Evolutionary conservation across 495 filamentous ascomycete species (phyloP), one percentile per base, ranked within the genome.

Genomic region (Emericellopsis terricola): DNA sequence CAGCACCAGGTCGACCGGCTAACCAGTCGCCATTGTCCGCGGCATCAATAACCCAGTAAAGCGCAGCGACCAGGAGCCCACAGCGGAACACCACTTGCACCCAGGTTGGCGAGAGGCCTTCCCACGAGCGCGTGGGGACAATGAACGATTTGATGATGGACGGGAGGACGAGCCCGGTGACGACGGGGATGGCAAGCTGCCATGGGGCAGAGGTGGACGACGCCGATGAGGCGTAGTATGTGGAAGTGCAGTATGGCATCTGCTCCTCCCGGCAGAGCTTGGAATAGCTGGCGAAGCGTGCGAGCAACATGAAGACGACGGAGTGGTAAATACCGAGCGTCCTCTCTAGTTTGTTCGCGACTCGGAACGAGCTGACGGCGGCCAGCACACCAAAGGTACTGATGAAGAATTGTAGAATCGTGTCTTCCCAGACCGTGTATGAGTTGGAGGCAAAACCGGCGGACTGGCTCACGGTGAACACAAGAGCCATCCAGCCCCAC

Each of bases 391-490:
- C 87, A 52, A 94, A 94, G 0, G 86, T 91, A 3, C 71, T 68
- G 36, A 94, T 69, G 60, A 94, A 85, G 59, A 87, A 91, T 2
- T 86, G 58, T n/a, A 92, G 63, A 29, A 92, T 93, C 13, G 84
- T 79, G 44, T 96, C 91, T 57, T 99, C 89, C 91, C 91, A 96
- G 41, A 99, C 93, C 4, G 87, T 96, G 55, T 84, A 99, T 2
- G 89, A 96, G 49, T 96, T 99, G 3, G 89, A 87, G 0, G 84
- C 89, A 53, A 94, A 96, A 24, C 86, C 87, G 41, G 81, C 56
- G 11, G 81, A 89, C 49, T 91, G 82, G 41, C 72, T 70, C 17
- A 81, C 50, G 0, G 85, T 87, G 42, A 93, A 81, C 17, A 86
- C 48, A 27, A 86, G 51, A 1, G 81, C 75, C 34, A 93, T 62